These are phyloP conservation scores for Allomyces javanicus DNA, from an alignment of 192 early-diverging fungal genomes.

Conservation along the genomic window DNA sequence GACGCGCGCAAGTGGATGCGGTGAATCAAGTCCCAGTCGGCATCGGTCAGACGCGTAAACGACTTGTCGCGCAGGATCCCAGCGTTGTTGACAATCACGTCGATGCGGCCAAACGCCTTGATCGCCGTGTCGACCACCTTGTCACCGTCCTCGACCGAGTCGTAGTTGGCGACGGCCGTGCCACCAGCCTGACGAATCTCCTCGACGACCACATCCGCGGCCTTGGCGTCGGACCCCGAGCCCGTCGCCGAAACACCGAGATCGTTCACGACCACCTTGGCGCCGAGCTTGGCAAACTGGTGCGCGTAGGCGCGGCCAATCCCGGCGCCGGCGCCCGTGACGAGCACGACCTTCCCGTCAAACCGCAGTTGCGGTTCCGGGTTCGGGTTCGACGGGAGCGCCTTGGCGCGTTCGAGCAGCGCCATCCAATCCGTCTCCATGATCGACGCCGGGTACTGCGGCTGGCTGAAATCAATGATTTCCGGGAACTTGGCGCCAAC, in stretches of 20 bases:
- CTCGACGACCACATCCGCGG: conserved; percentile 62
- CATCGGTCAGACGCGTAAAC: conserved; percentile 71
- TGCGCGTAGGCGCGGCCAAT: conserved; percentile 75
- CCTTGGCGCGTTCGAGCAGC: conserved; percentile 54
- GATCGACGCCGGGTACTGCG: conserved; percentile 48
- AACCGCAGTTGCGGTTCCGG: conserved; percentile 36
- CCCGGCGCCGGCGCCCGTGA: conserved; percentile 86
- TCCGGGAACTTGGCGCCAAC: conserved; percentile 56
- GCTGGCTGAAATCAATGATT: conserved; percentile 46
- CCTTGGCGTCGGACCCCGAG: conserved; percentile 48
- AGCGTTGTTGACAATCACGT: conserved; percentile 87
- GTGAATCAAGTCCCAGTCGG: conserved; percentile 88
- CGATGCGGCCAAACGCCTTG: conserved; percentile 43
- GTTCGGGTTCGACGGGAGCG: conserved; percentile 35
- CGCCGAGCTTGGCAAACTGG: conserved; percentile 66
- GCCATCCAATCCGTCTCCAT: conserved; percentile 68
- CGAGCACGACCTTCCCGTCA: conserved; percentile 60
- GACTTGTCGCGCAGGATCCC: conserved; percentile 93
- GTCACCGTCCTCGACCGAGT: conserved; percentile 96
- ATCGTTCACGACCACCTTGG: conserved; percentile 83
- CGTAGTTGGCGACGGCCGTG: conserved; percentile 66
- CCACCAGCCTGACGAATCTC: conserved; percentile 67
- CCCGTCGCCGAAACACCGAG: conserved; percentile 58
- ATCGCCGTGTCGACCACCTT: conserved; percentile 80
- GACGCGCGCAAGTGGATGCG: conserved; percentile 77